These are phyloP conservation scores for Mucor ambiguus DNA, from an alignment of 371 early-diverging fungal genomes.

Conservation along the genomic window DNA sequence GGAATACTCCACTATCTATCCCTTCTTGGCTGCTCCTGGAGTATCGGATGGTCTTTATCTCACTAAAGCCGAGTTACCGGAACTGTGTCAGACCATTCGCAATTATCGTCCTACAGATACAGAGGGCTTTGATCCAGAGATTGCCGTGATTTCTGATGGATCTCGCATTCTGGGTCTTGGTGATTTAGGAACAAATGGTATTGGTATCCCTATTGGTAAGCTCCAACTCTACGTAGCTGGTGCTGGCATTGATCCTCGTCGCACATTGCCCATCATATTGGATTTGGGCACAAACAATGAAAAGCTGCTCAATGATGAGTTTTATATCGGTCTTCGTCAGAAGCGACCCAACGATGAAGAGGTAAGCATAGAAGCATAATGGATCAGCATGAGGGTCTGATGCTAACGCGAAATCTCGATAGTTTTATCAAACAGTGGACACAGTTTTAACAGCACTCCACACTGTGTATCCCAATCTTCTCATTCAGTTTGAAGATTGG, in stretches of 20 bases:
- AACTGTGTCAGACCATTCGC: slow-evolving; percentile 66
- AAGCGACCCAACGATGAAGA: slow-evolving; percentile 49
- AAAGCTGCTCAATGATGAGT: slow-evolving; percentile 75
- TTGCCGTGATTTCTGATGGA: slow-evolving; percentile 93
- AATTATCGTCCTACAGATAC: slow-evolving; percentile 56
- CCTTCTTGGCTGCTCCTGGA: slow-evolving; percentile 78
- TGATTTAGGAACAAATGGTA: slow-evolving; percentile 90
- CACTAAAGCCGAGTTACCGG: slow-evolving; percentile 61
- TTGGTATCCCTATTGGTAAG: slow-evolving; percentile 94
- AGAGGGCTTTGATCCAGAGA: slow-evolving; percentile 60
- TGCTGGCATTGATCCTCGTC: slow-evolving; percentile 87
- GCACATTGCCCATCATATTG: slow-evolving; percentile 84
- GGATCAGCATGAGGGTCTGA: background rate
- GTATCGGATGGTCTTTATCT: slow-evolving; percentile 84
- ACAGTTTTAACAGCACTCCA: slow-evolving; percentile 75
- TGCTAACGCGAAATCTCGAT: background rate
- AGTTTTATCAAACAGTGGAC: slow-evolving; percentile 81
- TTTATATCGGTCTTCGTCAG: slow-evolving; percentile 83
- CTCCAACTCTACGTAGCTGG: slow-evolving; percentile 90
- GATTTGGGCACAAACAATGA: slow-evolving; percentile 93
- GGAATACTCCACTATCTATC: slow-evolving; percentile 87
- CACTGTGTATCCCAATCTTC: slow-evolving; percentile 71
- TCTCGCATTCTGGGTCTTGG: slow-evolving; percentile 93
- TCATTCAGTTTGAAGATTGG: slow-evolving; percentile 96
- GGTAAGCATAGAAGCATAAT: slow-evolving; percentile 6